A percentile compares a stretch with the other conserved stretches of the same genome.
Evolutionary conservation across 306 rosid genomes (phyloP).

Genomic region (Parietaria judaica): DNA sequence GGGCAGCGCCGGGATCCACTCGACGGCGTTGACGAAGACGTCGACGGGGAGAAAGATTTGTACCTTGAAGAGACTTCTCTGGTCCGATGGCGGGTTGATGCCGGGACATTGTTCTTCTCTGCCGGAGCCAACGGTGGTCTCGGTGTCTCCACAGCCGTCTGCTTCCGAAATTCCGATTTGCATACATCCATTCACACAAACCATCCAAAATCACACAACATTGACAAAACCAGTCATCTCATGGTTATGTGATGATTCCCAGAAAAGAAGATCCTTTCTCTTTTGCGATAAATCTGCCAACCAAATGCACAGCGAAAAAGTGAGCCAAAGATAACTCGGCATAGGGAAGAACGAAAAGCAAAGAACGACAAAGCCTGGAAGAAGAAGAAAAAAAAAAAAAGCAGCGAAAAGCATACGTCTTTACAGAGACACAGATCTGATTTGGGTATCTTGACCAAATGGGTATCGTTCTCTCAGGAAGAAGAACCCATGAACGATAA

Average conservation of each 20-base stretch:
- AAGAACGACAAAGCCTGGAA: conserved; percentile 37
- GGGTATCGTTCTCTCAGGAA: conserved; percentile 33
- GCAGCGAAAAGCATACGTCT: conserved; percentile 46
- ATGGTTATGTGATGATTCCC: conserved; percentile 4
- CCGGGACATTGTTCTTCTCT: conserved; percentile 66
- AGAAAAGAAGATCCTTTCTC: conserved; percentile 59
- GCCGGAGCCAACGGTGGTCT: conserved; percentile 66
- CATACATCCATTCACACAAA: conserved; percentile 81
- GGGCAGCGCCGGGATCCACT: conserved; percentile 46
- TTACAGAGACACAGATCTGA: conserved; percentile 67
- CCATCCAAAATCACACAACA: conserved; percentile 54
- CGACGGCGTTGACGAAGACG: conserved; percentile 31
- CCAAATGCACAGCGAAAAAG: conserved; percentile 30
- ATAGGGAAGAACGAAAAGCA: conserved; percentile 34
- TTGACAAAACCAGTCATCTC: conserved; percentile 47
- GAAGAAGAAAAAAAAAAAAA: conserved; percentile 13
- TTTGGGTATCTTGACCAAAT: conserved; percentile 28
- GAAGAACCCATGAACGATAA: conserved; percentile 22
- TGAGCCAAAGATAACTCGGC: conserved; percentile 34
- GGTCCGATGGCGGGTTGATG: conserved; percentile 31
- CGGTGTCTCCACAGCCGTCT: conserved; percentile 34
- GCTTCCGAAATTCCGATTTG: conserved; percentile 60
- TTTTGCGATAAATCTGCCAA: conserved; percentile 61
- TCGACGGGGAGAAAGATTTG: conserved; percentile 56
- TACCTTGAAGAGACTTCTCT: conserved; percentile 68